phyloP scores from a whole-genome alignment of 2,329 filamentous ascomycete species.

The Sodiomyces alkalinus region DNA sequence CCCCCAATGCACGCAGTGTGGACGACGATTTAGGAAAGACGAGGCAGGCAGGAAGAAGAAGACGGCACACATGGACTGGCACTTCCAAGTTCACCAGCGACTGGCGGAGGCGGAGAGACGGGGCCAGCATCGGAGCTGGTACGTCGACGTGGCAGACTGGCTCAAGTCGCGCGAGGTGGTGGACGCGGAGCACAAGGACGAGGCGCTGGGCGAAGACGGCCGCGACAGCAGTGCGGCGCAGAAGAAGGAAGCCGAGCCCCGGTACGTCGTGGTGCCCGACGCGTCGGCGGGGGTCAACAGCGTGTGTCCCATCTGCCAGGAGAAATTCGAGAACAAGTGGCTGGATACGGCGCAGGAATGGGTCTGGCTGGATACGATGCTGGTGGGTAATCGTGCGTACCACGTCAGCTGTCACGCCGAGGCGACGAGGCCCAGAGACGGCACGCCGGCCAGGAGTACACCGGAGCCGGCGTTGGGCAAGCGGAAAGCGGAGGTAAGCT shows the following conservation, averaged over 20 bases:
- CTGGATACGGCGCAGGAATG: conserved; percentile 88
- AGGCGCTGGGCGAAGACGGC: conserved; percentile 7
- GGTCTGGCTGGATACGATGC: conserved; percentile 84
- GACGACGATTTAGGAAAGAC: conserved; percentile 67
- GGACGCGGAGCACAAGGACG: conserved; percentile 42
- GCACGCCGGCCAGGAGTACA: conserved; percentile 31
- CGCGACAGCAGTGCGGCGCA: conserved; percentile 11
- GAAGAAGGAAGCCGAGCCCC: conserved; percentile 31
- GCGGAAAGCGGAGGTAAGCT: conserved; percentile 57
- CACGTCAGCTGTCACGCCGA: conserved; percentile 85
- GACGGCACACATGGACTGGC: conserved; percentile 91
- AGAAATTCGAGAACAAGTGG: conserved; percentile 86
- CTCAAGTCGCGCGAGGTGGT: conserved; percentile 69
- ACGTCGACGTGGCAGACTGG: conserved; percentile 73
- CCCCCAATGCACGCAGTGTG: conserved; percentile 82
- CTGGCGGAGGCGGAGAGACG: conserved; percentile 75
- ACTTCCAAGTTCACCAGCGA: conserved; percentile 84
- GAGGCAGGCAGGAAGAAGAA: conserved; percentile 73
- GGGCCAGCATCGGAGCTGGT: conserved; percentile 87
- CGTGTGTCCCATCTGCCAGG: conserved; percentile 86
- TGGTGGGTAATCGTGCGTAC: conserved; percentile 65
- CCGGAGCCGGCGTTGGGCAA: conserved; percentile 57
- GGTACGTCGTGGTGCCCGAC: conserved; percentile 74
- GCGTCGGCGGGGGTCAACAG: conserved; percentile 59
- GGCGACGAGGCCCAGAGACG: conserved; percentile 50